A percentile compares a stretch with the other conserved stretches of the same genome.
Conservation (phyloP, 805 yeast genomes). For the Myxozyma udenii region DNA sequence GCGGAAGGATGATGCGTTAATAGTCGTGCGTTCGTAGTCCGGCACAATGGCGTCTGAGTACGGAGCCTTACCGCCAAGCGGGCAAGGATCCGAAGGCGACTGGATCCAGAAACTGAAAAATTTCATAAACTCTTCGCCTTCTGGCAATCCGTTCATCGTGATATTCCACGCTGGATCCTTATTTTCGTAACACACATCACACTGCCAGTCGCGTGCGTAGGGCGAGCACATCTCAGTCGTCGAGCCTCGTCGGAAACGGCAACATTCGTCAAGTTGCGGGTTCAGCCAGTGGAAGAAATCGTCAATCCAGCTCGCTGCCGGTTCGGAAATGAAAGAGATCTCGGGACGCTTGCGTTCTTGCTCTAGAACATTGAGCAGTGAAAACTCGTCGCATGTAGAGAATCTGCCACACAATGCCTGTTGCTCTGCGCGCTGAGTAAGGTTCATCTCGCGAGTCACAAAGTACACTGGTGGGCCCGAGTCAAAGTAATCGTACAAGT, state of each 20-base stretch:
- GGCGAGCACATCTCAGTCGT: constrained; percentile 43
- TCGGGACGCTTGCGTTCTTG: constrained; percentile 73
- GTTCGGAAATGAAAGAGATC: constrained; percentile 67
- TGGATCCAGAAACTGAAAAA: constrained; percentile 79
- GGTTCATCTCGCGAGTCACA: constrained; percentile 66
- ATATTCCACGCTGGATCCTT: constrained; percentile 62
- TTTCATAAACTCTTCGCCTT: constrained; percentile 64
- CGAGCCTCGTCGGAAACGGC: constrained; percentile 59
- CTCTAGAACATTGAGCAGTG: constrained; percentile 75
- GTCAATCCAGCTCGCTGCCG: constrained; percentile 90
- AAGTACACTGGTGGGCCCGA: constrained; percentile 92
- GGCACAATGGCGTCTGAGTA: constrained; percentile 60
- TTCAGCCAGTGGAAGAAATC: constrained; percentile 84
- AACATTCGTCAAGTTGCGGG: constrained; percentile 83
- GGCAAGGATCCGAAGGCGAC: constrained; percentile 84
- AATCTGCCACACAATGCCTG: constrained; percentile 82
- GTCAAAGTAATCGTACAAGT: constrained; percentile 66
- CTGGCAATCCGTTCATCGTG: constrained; percentile 81
- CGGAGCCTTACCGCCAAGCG: constrained; percentile 93
- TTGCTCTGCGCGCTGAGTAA: constrained; percentile 61
- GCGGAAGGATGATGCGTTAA: constrained; percentile 67
- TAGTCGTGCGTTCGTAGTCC: constrained; percentile 40
- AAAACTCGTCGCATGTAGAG: constrained; percentile 74
- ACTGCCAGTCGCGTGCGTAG: constrained; percentile 37
- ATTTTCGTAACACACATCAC: constrained; percentile 67